Conservation (phyloP, 2,329 filamentous ascomycete genomes). For the Botrytis galanthina region DNA sequence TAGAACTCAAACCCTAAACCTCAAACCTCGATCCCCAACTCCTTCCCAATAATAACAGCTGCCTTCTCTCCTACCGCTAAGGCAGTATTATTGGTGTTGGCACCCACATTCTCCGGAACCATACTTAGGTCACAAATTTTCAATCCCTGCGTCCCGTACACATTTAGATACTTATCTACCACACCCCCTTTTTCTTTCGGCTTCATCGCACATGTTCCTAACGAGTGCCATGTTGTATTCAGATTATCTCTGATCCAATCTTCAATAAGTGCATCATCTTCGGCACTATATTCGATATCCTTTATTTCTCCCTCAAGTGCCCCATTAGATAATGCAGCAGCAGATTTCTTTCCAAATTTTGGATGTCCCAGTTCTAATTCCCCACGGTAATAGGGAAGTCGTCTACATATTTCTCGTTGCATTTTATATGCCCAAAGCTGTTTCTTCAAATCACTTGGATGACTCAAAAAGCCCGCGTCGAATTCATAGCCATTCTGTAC, state of each 20-base stretch:
- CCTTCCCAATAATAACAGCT: constrained; percentile 42
- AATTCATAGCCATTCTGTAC: constrained; percentile 52
- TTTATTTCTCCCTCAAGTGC: constrained; percentile 31
- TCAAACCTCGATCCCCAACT: constrained; percentile 40
- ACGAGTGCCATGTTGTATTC: constrained; percentile 43
- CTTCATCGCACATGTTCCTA: constrained; percentile 44
- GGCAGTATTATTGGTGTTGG: constrained; percentile 48
- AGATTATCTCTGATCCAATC: constrained; percentile 44
- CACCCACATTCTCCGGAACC: constrained; percentile 42
- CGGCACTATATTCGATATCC: constrained; percentile 42
- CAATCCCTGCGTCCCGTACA: constrained; percentile 42
- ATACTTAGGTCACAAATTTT: constrained; percentile 46
- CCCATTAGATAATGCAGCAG: constrained; percentile 39
- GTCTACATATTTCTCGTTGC: constrained; percentile 58
- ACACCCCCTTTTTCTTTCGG: constrained; percentile 41
- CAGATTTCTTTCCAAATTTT: constrained; percentile 44
- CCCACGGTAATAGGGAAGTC: constrained; percentile 52
- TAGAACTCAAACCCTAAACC: constrained; percentile 31
- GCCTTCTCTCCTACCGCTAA: constrained; percentile 44
- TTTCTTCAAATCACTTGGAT: constrained; percentile 56
- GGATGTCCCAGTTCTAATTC: constrained; percentile 46
- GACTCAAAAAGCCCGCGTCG: constrained; percentile 55
- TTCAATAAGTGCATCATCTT: constrained; percentile 42
- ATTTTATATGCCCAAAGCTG: constrained; percentile 64
- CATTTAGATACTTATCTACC: constrained; percentile 42